Percentiles rank a stretch among this genome's conserved stretches.
phyloP scores from a whole-genome alignment of 176 grass and related monocot species.

The Echinochloa phyllopogon region DNA sequence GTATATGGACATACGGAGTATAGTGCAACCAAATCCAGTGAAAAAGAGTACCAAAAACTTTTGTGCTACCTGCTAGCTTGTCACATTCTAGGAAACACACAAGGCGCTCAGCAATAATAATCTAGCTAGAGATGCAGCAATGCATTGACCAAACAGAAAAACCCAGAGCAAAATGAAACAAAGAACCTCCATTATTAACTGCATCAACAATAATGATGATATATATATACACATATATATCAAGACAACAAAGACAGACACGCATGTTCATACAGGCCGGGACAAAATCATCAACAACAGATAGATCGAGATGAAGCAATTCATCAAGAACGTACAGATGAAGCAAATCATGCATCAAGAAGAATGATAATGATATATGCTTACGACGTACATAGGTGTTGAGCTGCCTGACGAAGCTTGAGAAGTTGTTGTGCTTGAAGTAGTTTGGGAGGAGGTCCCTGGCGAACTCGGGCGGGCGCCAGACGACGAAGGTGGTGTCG shows the following conservation, averaged over 20 bases:
- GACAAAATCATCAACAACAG: background rate
- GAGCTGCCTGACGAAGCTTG: conserved; percentile 97
- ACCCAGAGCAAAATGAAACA: background rate
- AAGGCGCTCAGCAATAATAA: too few relatives aligned
- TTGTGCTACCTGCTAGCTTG: background rate
- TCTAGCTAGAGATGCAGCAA: background rate
- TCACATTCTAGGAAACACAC: background rate
- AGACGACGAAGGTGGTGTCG: conserved; percentile 92
- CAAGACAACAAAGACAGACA: background rate
- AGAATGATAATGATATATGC: too few relatives aligned
- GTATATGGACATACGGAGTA: background rate
- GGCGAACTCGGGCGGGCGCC: conserved; percentile 85
- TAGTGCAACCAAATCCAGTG: conserved; percentile 23
- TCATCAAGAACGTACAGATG: too few relatives aligned
- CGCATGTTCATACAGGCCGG: too few relatives aligned
- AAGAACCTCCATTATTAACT: background rate
- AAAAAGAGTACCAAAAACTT: background rate
- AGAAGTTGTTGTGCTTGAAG: conserved; percentile 99
- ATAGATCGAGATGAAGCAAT: background rate
- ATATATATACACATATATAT: background rate
- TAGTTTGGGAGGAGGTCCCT: conserved; percentile 93
- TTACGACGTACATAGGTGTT: conserved; percentile 82
- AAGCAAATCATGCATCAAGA: too few relatives aligned
- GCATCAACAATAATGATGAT: background rate
- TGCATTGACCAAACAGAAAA: conserved; percentile 16